Evolutionary conservation across 352 stramenopile species (phyloP).

Genomic region (Phytophthora fragariae): DNA sequence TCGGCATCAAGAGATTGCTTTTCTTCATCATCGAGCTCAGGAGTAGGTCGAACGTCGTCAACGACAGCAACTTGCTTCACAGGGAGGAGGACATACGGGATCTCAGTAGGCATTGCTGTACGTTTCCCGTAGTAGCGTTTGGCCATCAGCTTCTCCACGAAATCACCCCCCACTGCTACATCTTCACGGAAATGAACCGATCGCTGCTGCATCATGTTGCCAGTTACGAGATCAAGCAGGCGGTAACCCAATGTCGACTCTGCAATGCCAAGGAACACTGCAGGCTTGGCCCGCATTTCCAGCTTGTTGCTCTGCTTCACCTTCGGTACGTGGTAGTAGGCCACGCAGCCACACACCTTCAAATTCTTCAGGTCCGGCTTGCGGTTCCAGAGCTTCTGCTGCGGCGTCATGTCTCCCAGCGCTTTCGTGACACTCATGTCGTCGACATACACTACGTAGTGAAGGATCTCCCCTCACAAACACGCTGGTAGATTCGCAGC

Average conservation of each 20-base stretch:
- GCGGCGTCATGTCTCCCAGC: slow-evolving; percentile 4
- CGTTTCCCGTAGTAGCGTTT: slow-evolving; percentile 6
- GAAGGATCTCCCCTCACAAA: no score
- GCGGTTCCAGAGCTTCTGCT: slow-evolving; percentile 3
- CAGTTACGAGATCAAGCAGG: slow-evolving; percentile 9
- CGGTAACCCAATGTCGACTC: slow-evolving; percentile 7
- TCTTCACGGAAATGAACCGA: slow-evolving; percentile 19
- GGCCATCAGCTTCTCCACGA: slow-evolving; percentile 1
- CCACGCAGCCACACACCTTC: slow-evolving; percentile 17
- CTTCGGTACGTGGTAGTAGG: slow-evolving; percentile 10
- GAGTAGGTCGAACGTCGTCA: no score
- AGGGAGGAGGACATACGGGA: slow-evolving; percentile 8
- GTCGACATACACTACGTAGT: background rate
- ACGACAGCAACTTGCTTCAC: slow-evolving; percentile 6
- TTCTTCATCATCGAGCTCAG: background rate
- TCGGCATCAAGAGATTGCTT: no score
- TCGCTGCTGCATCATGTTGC: slow-evolving; percentile 5
- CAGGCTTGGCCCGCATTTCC: slow-evolving; percentile 1
- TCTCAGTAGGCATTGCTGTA: background rate
- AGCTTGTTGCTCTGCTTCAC: background rate
- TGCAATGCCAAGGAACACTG: slow-evolving; percentile 12
- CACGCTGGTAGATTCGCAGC: no score
- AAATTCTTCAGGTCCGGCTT: slow-evolving; percentile 16
- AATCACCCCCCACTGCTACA: slow-evolving; percentile 1
- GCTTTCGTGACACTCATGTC: slow-evolving; percentile 18